Percentiles rank a stretch among this genome's conserved stretches.
Evolutionary conservation across 1,139 yeast genomes (phyloP).

Genomic region (Sugiyamaella paludigena): DNA sequence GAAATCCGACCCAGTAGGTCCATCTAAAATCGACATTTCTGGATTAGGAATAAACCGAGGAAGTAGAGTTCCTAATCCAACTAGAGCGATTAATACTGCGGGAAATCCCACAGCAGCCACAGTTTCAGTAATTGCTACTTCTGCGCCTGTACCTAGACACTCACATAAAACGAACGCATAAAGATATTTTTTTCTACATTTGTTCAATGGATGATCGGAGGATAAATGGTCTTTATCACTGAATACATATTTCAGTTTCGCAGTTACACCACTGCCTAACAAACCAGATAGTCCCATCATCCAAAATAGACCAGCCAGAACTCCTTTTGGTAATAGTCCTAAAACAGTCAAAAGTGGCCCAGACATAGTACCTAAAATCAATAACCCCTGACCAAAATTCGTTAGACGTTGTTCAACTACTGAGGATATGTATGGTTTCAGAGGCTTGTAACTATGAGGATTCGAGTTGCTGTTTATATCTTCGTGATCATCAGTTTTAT

Average conservation of each 20-base stretch:
- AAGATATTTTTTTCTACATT: constrained; percentile 40
- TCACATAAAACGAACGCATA: constrained; percentile 57
- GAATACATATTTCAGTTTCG: constrained; percentile 60
- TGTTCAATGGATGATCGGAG: constrained; percentile 38
- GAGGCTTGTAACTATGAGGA: constrained; percentile 7
- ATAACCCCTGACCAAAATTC: constrained; percentile 77
- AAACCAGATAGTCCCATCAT: constrained; percentile 88
- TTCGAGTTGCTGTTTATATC: constrained; percentile 8
- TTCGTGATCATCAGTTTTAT: constrained; percentile 31
- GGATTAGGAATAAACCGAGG: constrained; percentile 60
- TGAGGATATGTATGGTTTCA: constrained; percentile 32
- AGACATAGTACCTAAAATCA: constrained; percentile 85
- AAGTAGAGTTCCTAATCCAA: constrained; percentile 60
- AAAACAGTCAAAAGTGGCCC: constrained; percentile 79
- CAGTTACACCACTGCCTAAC: constrained; percentile 61
- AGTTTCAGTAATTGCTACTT: constrained; percentile 82
- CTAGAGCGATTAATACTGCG: constrained; percentile 67
- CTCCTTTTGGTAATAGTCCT: constrained; percentile 91
- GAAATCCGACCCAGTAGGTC: constrained; percentile 65
- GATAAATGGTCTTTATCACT: constrained; percentile 49
- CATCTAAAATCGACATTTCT: constrained; percentile 64
- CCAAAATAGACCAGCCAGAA: constrained; percentile 86
- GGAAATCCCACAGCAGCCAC: constrained; percentile 96
- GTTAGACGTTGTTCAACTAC: constrained; percentile 90
- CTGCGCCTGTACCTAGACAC: constrained; percentile 68